phyloP scores from a whole-genome alignment of 441 rosid species.

The Corymbia citriodora region DNA sequence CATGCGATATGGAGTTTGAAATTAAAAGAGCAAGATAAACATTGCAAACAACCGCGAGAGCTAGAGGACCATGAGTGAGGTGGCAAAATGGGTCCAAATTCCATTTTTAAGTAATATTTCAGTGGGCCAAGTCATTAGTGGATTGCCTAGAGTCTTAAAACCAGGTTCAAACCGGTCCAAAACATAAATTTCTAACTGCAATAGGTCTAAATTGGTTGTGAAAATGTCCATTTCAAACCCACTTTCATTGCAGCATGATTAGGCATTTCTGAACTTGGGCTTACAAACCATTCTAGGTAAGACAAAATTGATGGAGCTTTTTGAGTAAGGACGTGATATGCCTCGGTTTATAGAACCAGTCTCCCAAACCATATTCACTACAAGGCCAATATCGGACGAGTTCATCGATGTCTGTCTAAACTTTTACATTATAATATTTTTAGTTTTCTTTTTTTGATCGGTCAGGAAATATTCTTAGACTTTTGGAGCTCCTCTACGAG shows the following conservation, averaged over 20 bases:
- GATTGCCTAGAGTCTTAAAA: neutral
- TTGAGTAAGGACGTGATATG: neutral
- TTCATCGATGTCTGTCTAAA: too few relatives aligned
- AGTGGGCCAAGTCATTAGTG: neutral
- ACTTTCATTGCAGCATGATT: neutral
- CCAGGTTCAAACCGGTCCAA: neutral
- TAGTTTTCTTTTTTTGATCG: too few relatives aligned
- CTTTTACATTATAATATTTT: too few relatives aligned
- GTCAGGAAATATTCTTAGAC: too few relatives aligned
- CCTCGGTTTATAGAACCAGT: too few relatives aligned
- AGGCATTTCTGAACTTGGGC: neutral
- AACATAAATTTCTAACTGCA: neutral
- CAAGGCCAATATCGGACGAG: too few relatives aligned
- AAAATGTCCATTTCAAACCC: neutral
- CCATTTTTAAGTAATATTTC: neutral
- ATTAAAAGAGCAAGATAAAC: neutral
- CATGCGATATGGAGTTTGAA: neutral
- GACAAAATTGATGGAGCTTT: neutral
- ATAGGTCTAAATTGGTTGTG: neutral
- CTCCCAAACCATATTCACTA: neutral
- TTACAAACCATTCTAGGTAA: neutral
- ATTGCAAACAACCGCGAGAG: neutral
- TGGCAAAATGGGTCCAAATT: neutral
- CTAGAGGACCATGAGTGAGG: neutral
- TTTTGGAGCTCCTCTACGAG: too few relatives aligned